Evolutionary conservation across 140 eudicot genomes (phyloP), one percentile per base, ranked within the genome.

Genomic region (Erigeron philadelphicus): DNA sequence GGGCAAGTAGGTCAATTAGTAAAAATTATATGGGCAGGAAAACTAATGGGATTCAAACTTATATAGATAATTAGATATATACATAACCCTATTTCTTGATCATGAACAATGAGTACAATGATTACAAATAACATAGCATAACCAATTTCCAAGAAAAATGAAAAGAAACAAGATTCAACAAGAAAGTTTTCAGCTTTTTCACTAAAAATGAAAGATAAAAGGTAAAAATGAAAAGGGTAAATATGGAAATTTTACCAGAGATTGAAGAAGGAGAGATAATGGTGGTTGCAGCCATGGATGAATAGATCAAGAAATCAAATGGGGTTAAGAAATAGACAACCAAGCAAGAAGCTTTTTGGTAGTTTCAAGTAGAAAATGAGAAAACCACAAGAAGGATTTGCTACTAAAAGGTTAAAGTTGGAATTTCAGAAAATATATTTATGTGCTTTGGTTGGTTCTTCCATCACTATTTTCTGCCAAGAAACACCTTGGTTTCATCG

Each of bases 261-360:
- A 78, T 50, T 61, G 82, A 72, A 78, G 78, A 66, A 73, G 82
- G 78, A 13, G 79, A 46, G 35, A 72, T 13, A 66, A 67, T 42
- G 45, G 53, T 61, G 62, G 60, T 18, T 41, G 78, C 11, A 66
- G 77, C 77, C 78, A 78, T 72, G 63, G 69, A 11, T 52, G 58
- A 23, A 47, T 12, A 59, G 15, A 45, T 35, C 46, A 64, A 70
- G 53, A 71, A 2, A 17, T 55, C 15, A 62, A 45, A 59, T 31
- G 67, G 68, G 79, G 74, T 75, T 59, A 59, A 46, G 79, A 75
- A 75, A 64, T 18, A 57, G 55, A n/a, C 66, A 65, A 44, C 66
- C 72, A 73, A 63, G 71, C 64, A 46, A 40, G 19, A 6, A 38
- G 25, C 47, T 70, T 57, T 56, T 70, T 57, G 67, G 9, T 25